Base-by-base conservation (phyloP, 306 rosid species). In the Vigna mungo region DNA sequence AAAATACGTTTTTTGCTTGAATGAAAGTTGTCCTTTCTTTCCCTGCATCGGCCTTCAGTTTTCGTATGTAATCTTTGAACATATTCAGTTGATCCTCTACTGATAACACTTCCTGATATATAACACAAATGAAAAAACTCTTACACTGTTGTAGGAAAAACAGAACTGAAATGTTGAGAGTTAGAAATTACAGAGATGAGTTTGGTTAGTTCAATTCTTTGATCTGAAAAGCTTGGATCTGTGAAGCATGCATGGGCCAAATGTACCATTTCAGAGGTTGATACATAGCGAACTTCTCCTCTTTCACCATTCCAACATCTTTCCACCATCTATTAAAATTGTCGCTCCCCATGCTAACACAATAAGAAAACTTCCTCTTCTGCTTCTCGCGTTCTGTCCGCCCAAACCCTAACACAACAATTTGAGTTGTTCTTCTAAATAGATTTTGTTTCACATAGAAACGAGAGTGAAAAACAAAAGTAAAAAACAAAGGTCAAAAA, bases 181-280 rank as follows among this genome's bases (percentile, higher is more conserved):
- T 7, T 4, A 30, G 72, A 71, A 8, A 87, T 21, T 0, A 92
- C 83, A 56, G 93, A 82, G 34, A 92, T 30, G 1, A 87, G 62
- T 71, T 92, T 92, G 1, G 93, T 80, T 69, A 90, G 86, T 16
- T 90, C 82, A 70, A 92, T 44, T 66, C 90, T 86, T 71, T 92
- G 73, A 3, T 82, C 69, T 7, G 92, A 90, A 56, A 85, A 76
- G 17, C 23, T 3, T 27, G 90, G 90, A 75, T 88, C 87, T 9
- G 77, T 34, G n/a, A 84, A 68, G 73, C 91, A 71, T 41, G 80
- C 83, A 86, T 83, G 1, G 94, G 77, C 86, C 97, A 90, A 18
- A 76, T 56, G 82, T 92, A 89, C 92, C 92, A 89, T 80, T 86
- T 86, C 1, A 88, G 61, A 18, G 97, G 89, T 68, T 91, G 78